Conservation (phyloP, 2,329 filamentous ascomycete genomes). For the Colletotrichum sublineola region DNA sequence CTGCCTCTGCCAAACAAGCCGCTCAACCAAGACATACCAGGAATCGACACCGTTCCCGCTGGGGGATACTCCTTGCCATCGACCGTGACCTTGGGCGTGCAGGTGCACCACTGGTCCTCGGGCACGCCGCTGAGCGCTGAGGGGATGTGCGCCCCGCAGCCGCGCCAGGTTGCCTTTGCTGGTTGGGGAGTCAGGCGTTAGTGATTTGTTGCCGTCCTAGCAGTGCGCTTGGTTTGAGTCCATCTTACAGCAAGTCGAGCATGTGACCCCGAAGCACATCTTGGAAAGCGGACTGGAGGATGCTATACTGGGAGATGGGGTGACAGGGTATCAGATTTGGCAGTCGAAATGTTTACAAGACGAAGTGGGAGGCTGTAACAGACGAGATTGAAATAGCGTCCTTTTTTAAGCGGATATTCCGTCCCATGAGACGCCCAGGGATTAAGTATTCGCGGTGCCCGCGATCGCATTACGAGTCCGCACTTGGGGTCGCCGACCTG, state of each 20-base stretch:
- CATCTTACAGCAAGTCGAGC: constrained; percentile 57
- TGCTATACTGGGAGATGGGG: background rate
- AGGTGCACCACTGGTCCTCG: constrained; percentile 63
- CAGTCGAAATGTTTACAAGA: background rate
- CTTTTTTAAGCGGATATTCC: background rate
- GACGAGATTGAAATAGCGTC: background rate
- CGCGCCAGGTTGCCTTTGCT: constrained; percentile 65
- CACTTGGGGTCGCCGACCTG: constrained; percentile 36
- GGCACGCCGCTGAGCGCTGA: constrained; percentile 59
- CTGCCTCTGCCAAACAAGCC: constrained; percentile 30
- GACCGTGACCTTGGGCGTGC: constrained; percentile 59
- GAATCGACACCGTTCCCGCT: constrained; percentile 55
- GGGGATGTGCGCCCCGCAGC: constrained; percentile 63
- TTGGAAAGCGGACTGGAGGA: constrained; percentile 27
- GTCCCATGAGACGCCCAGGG: constrained; percentile 5
- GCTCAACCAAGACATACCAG: constrained; percentile 56
- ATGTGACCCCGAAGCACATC: constrained; percentile 59
- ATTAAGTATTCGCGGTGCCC: constrained; percentile 39
- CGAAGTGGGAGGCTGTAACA: background rate
- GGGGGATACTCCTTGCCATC: constrained; percentile 62
- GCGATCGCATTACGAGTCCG: constrained; percentile 16
- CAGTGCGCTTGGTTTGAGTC: background rate
- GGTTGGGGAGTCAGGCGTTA: background rate
- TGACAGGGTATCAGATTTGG: background rate
- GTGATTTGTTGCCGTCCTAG: background rate